phyloP scores from a whole-genome alignment of 1,139 yeast species.

The Debaryomyces sp. region DNA sequence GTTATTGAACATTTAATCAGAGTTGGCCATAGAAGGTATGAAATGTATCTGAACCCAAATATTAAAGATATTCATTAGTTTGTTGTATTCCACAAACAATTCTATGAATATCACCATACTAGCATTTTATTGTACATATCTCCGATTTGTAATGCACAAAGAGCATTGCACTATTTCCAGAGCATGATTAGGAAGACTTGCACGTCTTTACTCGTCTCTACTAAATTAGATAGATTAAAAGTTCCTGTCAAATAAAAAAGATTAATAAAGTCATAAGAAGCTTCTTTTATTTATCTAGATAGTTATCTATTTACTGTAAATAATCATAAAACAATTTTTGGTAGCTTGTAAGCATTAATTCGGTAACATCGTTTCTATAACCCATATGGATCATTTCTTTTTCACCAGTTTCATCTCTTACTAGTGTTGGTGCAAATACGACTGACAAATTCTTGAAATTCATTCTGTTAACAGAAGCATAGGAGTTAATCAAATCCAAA shows the following conservation, averaged over 20 bases:
- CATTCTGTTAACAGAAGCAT: slow-evolving; percentile 68
- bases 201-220: no score
- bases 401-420: slow-evolving; percentile 79
- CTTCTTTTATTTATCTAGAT: neutral
- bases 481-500: slow-evolving; percentile 55
- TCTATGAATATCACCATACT: neutral
- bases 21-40: slow-evolving; percentile 71
- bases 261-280: neutral
- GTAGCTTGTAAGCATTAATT: slow-evolving; percentile 65
- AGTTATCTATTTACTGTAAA: neutral
- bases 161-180: neutral
- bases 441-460: slow-evolving; percentile 80
- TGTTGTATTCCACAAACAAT: neutral
- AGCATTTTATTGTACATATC: neutral
- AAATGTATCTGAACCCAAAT: slow-evolving; percentile 68
- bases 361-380: slow-evolving; percentile 77
- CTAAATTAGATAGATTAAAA: neutral
- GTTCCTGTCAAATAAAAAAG: neutral
- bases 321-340: slow-evolving; percentile 35
- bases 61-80: slow-evolving; percentile 62
- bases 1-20: slow-evolving; percentile 86
- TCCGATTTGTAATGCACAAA: neutral
- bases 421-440: slow-evolving; percentile 93
- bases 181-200: neutral
- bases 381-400: slow-evolving; percentile 88